These are phyloP conservation scores for Sclerotinia minor DNA, from an alignment of 2,329 filamentous ascomycete genomes.

Conservation along the genomic window DNA sequence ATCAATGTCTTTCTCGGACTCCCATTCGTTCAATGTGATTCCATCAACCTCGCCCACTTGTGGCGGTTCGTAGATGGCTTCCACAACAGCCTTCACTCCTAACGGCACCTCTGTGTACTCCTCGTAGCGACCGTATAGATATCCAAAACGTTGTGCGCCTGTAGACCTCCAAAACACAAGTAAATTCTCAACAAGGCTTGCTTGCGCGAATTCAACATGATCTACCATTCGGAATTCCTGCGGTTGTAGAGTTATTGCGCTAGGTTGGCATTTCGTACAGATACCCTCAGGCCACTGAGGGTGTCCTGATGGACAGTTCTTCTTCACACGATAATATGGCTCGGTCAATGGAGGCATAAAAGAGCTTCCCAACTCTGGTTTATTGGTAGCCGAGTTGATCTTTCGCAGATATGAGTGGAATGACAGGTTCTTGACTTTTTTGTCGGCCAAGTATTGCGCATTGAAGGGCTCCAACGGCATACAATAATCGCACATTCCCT, in stretches of 20 bases:
- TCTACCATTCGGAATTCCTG: conserved; percentile 97
- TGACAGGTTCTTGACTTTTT: conserved; percentile 98
- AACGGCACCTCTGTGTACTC: conserved; percentile 92
- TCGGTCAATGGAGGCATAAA: conserved; percentile 95
- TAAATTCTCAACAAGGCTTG: conserved; percentile 81
- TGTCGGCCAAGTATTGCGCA: conserved; percentile 82
- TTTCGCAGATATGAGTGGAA: conserved; percentile 95
- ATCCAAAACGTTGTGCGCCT: conserved; percentile 81
- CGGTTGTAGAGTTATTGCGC: conserved; percentile 90
- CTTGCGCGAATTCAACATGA: conserved; percentile 91
- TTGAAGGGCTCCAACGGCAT: conserved; percentile 96
- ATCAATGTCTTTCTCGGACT: conserved; percentile 79
- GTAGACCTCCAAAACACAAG: conserved; percentile 90
- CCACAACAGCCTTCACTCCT: conserved; percentile 91
- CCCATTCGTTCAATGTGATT: conserved; percentile 80
- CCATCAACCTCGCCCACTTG: conserved; percentile 88
- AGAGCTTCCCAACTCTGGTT: conserved; percentile 87
- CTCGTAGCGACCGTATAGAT: conserved; percentile 85
- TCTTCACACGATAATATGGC: conserved; percentile 86
- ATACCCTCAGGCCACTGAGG: conserved; percentile 94
- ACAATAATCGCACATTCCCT: conserved; percentile 99
- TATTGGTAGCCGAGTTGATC: conserved; percentile 94
- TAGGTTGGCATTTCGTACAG: conserved; percentile 96
- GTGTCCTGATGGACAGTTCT: conserved; percentile 89
- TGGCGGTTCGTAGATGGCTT: conserved; percentile 95